Conservation (phyloP, 2,329 filamentous ascomycete species). For the Xylaria sp. region DNA sequence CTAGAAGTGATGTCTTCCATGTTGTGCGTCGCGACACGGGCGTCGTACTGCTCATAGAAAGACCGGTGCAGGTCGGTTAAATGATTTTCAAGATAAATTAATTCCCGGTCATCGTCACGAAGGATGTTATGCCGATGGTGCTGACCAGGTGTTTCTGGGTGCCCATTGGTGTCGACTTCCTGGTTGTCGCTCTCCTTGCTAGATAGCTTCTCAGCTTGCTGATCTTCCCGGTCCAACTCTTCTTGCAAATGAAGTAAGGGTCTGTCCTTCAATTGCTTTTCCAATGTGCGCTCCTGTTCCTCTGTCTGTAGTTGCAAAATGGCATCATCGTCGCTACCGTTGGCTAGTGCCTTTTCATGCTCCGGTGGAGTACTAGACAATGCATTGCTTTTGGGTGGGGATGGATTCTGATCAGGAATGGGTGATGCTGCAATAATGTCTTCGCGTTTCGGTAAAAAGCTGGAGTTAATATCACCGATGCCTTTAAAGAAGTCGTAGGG, state of each 20-base stretch:
- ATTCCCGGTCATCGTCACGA: constrained; percentile 86
- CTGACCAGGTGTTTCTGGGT: constrained; percentile 51
- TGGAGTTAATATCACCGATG: constrained; percentile 98
- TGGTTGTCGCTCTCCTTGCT: constrained; percentile 56
- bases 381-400: constrained; percentile 34
- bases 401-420: constrained; percentile 36
- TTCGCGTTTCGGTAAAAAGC: constrained; percentile 85
- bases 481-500: constrained; percentile 98
- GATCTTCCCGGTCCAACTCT: constrained; percentile 85
- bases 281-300: constrained; percentile 86
- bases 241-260: constrained; percentile 94
- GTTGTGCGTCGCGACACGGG: constrained; percentile 59
- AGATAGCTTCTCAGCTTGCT: constrained; percentile 63
- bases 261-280: constrained; percentile 88
- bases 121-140: constrained; percentile 76
- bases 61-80: constrained; percentile 77
- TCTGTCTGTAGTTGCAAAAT: constrained; percentile 79
- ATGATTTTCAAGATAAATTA: constrained; percentile 79
- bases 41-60: constrained; percentile 87
- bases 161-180: constrained; percentile 44
- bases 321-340: constrained; percentile 45
- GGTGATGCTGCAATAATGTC: constrained; percentile 56
- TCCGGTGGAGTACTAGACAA: constrained; percentile 29
- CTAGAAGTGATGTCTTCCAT: constrained; percentile 54
- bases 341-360: constrained; percentile 37